Base-by-base conservation (phyloP, 768 basidiomycete species). In the Termitomyces sp. region DNA sequence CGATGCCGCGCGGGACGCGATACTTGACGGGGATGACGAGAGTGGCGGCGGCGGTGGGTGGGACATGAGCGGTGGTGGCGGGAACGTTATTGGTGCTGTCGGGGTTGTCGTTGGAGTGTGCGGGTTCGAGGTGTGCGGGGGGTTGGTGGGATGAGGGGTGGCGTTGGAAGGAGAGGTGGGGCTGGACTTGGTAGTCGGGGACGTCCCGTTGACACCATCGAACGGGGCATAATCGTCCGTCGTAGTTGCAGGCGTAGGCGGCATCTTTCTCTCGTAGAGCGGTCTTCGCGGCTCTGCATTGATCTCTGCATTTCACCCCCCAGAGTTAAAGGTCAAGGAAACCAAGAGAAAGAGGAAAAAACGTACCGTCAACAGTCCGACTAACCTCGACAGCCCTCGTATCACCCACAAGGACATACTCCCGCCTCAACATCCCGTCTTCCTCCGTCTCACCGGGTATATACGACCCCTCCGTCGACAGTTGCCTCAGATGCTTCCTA, bases 391-490 rank as follows among this genome's bases (percentile, higher is more conserved):
- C 90, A 2, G 91, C 91, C 52, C 88, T 81, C 56, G 83, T 85
- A 71, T 99, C 94, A 46, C 89, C 95, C 1, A 98, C 91, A 1
- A 99, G 82, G 0, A 98, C 96, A 66, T 99, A 99, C 67, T 98
- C 96, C 62, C 86, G 82, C 55, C 88, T 81, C 51, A 93, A 77
- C 52, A 87, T 76, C 0, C 89, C 89, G 67, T 92, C 90, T 68
- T 93, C 90, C 67, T 92, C 91, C 0, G 87, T 89, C 70, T 93
- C 90, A 3, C 91, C 91, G 12, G 90, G 90, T 54, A 91, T 91
- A 58, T 82, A 71, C 0, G 89, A 91, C 2, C 80, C 84, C 43
- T 85, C 83, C 0, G 84, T 79, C 9, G 80, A 79, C 14, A 79
- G 75, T 3, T 81, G 70, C 47, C 71, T 73, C 14, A 62, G 44